Evolutionary conservation across 495 filamentous ascomycete species (phyloP).

Genomic region (Aspergillus incahuasiensis): DNA sequence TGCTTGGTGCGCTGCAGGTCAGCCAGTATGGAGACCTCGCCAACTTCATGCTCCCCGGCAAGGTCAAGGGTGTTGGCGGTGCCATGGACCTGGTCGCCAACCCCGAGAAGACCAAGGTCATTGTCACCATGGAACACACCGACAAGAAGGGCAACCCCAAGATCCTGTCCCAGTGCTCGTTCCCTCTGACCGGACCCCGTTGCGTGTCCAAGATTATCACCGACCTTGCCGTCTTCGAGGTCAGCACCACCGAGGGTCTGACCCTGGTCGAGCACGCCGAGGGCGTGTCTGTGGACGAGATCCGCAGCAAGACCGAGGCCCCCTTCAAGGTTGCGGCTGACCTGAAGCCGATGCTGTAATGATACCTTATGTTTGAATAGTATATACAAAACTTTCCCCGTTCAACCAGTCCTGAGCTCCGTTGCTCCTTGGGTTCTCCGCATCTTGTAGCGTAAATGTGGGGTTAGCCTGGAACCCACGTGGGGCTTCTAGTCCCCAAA

Average conservation of each 20-base stretch:
- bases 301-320: slow-evolving; percentile 80
- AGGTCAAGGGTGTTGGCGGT: slow-evolving; percentile 89
- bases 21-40: slow-evolving; percentile 57
- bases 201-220: slow-evolving; percentile 90
- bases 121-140: slow-evolving; percentile 89
- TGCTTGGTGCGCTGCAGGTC: slow-evolving; percentile 89
- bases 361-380: slow-evolving; percentile 3
- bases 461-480: background rate
- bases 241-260: slow-evolving; percentile 71
- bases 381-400: background rate
- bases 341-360: slow-evolving; percentile 69
- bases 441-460: background rate
- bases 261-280: slow-evolving; percentile 78
- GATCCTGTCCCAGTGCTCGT: slow-evolving; percentile 74
- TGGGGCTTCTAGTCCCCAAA: background rate
- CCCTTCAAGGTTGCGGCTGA: slow-evolving; percentile 73
- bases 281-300: slow-evolving; percentile 77
- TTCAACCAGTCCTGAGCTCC: no score
- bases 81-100: slow-evolving; percentile 90
- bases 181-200: slow-evolving; percentile 77
- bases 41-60: slow-evolving; percentile 74
- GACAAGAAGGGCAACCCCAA: slow-evolving; percentile 87
- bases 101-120: slow-evolving; percentile 77
- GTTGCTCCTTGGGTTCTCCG: no score
- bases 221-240: slow-evolving; percentile 81